These are phyloP conservation scores for Mucor lusitanicus DNA, from an alignment of 371 early-diverging fungal genomes.

Conservation along the genomic window DNA sequence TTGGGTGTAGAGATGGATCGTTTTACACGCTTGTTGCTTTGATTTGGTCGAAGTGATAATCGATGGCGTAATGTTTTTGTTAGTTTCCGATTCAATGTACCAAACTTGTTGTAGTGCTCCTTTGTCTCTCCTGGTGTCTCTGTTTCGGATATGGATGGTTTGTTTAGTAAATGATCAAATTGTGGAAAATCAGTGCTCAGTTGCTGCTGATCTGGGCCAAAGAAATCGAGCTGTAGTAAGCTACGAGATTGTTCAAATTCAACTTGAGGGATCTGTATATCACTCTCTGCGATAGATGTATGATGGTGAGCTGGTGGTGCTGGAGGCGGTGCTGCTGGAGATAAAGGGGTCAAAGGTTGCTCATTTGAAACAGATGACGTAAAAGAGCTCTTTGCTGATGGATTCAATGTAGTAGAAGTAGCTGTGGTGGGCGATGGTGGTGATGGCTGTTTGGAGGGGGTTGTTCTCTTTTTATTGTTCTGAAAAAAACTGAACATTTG, in stretches of 20 bases:
- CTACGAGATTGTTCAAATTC: slow-evolving; percentile 16
- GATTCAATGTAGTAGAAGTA: not conserved
- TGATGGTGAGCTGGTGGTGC: not conserved
- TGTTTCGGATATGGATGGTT: not conserved
- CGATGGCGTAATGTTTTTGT: slow-evolving; percentile 8
- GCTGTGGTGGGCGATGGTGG: not conserved
- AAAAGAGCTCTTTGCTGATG: not conserved
- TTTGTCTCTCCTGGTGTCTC: not conserved
- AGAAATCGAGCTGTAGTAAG: slow-evolving; percentile 11
- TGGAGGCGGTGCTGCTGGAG: not conserved
- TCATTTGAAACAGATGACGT: not conserved
- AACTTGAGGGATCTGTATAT: slow-evolving; percentile 1
- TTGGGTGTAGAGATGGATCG: slow-evolving; percentile 11
- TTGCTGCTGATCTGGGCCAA: not conserved
- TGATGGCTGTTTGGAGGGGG: not conserved
- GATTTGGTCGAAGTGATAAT: slow-evolving; percentile 7
- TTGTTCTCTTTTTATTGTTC: not conserved
- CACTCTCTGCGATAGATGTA: not conserved
- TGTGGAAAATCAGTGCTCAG: slow-evolving; percentile 3
- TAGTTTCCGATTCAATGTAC: not conserved
- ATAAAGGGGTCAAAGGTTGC: not conserved
- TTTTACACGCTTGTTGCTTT: slow-evolving; percentile 4
- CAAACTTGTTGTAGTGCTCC: not conserved
- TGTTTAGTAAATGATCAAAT: slow-evolving; percentile 7
- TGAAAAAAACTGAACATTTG: not conserved